These are phyloP conservation scores for Mycena galericulata DNA, from an alignment of 768 basidiomycete species.

Conservation along the genomic window DNA sequence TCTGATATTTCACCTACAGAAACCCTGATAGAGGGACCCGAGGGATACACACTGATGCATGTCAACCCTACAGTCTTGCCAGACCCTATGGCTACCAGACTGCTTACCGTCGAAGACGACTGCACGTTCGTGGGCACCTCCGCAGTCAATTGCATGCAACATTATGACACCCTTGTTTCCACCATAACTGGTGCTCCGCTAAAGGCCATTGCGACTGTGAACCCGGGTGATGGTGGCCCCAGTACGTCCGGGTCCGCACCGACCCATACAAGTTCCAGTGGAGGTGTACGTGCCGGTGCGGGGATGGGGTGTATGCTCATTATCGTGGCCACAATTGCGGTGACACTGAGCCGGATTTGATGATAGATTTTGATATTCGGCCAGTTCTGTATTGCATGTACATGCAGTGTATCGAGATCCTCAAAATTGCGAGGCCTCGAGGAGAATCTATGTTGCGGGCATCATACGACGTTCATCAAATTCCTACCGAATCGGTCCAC, in stretches of 20 bases:
- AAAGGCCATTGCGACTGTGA: neutral
- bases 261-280: neutral
- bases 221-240: too few relatives aligned
- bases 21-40: neutral
- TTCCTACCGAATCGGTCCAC: too few relatives aligned
- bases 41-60: neutral
- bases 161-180: neutral
- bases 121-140: neutral
- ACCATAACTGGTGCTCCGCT: neutral
- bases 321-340: neutral
- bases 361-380: too few relatives aligned
- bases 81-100: neutral
- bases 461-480: too few relatives aligned
- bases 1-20: neutral
- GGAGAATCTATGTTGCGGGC: too few relatives aligned
- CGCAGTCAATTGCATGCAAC: neutral
- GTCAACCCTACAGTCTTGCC: neutral
- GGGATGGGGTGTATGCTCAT: neutral
- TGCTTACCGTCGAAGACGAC: neutral
- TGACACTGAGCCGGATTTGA: too few relatives aligned
- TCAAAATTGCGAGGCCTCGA: too few relatives aligned
- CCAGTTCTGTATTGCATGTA: too few relatives aligned
- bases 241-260: neutral
- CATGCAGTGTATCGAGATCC: too few relatives aligned
- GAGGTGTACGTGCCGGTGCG: neutral